Evolutionary conservation across 2,329 filamentous ascomycete genomes (phyloP).

Genomic region (Elsinoe necatrix): DNA sequence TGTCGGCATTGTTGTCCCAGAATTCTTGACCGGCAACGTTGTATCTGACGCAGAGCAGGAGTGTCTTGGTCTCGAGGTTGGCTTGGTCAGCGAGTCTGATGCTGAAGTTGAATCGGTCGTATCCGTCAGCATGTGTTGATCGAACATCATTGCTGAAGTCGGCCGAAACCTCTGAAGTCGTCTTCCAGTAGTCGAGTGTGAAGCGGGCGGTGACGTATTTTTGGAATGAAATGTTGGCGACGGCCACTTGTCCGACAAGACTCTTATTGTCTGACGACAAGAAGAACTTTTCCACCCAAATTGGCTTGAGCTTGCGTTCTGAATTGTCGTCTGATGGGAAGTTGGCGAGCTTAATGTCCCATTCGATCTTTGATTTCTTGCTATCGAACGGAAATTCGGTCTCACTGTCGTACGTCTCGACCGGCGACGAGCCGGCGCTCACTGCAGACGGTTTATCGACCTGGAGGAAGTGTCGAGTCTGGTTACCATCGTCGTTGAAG

Average conservation of each 20-base stretch:
- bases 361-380: conserved; percentile 57
- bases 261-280: conserved; percentile 81
- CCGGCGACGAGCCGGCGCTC: conserved; percentile 85
- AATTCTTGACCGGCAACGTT: conserved; percentile 72
- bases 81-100: conserved; percentile 88
- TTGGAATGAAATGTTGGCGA: conserved; percentile 81
- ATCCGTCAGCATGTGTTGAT: conserved; percentile 53
- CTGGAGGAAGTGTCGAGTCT: conserved; percentile 90
- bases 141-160: conserved; percentile 76
- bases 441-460: conserved; percentile 93
- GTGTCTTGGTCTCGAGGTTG: conserved; percentile 83
- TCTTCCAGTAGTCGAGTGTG: conserved; percentile 98
- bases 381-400: conserved; percentile 75
- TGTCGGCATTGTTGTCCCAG: conserved; percentile 86
- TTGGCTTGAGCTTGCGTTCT: conserved; percentile 55
- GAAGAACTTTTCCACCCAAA: conserved; percentile 79
- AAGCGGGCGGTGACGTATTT: conserved; percentile 88
- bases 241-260: conserved; percentile 72
- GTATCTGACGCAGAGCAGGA: conserved; percentile 89
- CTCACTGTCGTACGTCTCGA: conserved; percentile 80
- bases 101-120: conserved; percentile 87
- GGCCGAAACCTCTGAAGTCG: conserved; percentile 85
- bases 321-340: conserved; percentile 60
- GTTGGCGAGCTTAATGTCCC: conserved; percentile 79
- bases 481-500: conserved; percentile 92